phyloP scores from a whole-genome alignment of 805 yeast species.

The Kodamaea lidongshanica region DNA sequence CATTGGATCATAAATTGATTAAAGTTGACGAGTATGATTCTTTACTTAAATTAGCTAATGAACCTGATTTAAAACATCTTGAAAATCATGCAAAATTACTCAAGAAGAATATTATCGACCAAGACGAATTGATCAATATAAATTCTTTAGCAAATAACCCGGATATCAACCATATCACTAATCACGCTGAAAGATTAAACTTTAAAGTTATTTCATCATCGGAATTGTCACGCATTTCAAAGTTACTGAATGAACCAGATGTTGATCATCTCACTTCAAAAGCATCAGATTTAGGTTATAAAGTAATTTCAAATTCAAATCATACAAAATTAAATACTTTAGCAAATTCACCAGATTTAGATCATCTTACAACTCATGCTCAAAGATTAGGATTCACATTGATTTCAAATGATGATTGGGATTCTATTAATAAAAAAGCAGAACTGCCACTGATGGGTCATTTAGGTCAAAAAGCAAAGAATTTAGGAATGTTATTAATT shows the following conservation, averaged over 20 bases:
- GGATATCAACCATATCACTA: constrained; percentile 17
- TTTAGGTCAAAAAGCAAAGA: constrained; percentile 12
- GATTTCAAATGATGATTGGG: constrained; percentile 5
- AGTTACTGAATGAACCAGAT: constrained; percentile 13
- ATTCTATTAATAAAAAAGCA: constrained; percentile 11
- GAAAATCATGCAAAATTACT: constrained; percentile 9
- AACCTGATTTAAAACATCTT: constrained; percentile 22
- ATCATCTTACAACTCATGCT: constrained; percentile 9
- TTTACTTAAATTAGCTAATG: constrained; percentile 10
- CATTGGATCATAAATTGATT: constrained; percentile 4
- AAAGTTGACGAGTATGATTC: constrained; percentile 8
- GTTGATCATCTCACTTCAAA: constrained; percentile 9
- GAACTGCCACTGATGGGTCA: constrained; percentile 14
- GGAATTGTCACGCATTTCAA: constrained; percentile 11
- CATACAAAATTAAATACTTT: constrained; percentile 9
- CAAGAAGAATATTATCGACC: constrained; percentile 6
- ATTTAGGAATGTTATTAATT: constrained; percentile 12
- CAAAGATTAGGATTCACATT: constrained; percentile 6
- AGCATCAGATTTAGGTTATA: constrained; percentile 9
- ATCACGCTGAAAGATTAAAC: constrained; percentile 16
- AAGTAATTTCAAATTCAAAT: constrained; percentile 6
- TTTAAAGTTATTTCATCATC: constrained; percentile 14
- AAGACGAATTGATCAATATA: constrained; percentile 9
- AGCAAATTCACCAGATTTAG: constrained; percentile 12
- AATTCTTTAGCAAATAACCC: constrained; percentile 16